Conservation (phyloP, 257 asterid species). For the Lantana camara region DNA sequence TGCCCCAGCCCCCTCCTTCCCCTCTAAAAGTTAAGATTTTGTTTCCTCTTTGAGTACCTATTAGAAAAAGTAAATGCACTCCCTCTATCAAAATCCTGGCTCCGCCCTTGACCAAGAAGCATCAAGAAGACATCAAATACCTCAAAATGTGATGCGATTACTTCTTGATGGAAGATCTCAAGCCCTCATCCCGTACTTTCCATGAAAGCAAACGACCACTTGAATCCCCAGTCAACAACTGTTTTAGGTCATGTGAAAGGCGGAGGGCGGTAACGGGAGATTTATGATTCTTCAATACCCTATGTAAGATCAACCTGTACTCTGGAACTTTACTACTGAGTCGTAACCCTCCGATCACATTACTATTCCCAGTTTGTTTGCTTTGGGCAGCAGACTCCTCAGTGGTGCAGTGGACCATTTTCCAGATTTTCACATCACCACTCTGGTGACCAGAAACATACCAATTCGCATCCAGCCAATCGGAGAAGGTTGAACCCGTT, state of each 20-base stretch:
- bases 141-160: conserved; percentile 35
- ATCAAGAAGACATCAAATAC: not conserved
- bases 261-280: conserved; percentile 84
- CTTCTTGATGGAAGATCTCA: conserved; percentile 67
- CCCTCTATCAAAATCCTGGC: no score
- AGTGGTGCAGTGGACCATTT: conserved; percentile 77
- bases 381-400: conserved; percentile 52
- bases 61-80: no score
- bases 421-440: conserved; percentile 96
- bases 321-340: conserved; percentile 73
- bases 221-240: conserved; percentile 88
- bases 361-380: conserved; percentile 44
- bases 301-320: conserved; percentile 78
- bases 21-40: no score
- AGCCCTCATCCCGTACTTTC: conserved; percentile 85
- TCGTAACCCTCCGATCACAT: conserved; percentile 52
- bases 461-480: conserved; percentile 85
- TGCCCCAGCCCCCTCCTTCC: no score
- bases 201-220: conserved; percentile 82
- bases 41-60: no score
- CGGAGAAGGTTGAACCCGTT: conserved; percentile 72
- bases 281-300: conserved; percentile 81
- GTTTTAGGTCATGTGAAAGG: conserved; percentile 76
- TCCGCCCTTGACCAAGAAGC: not conserved
- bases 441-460: conserved; percentile 96